Evolutionary conservation across 805 yeast species (phyloP).

Genomic region (Kluyveromyces dobzhanskii): DNA sequence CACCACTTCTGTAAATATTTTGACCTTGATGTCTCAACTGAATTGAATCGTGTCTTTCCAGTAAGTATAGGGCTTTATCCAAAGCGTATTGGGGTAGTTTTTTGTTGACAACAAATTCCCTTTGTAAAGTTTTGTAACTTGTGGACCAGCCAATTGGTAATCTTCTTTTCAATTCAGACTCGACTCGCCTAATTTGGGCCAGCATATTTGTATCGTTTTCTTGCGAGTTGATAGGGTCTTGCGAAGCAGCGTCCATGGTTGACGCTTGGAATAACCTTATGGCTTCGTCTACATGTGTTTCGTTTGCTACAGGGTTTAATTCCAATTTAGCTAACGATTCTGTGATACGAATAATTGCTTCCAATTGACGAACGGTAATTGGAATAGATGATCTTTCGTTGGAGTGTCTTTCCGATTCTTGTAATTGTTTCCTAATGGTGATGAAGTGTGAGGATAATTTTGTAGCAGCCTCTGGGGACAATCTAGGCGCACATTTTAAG

Average conservation of each 20-base stretch:
- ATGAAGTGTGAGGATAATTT: slow-evolving; percentile 88
- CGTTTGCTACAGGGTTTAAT: slow-evolving; percentile 74
- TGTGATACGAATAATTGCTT: slow-evolving; percentile 92
- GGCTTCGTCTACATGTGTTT: slow-evolving; percentile 91
- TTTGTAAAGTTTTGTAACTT: slow-evolving; percentile 69
- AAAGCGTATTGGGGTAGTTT: slow-evolving; percentile 61
- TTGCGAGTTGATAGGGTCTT: slow-evolving; percentile 41
- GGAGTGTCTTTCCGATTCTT: slow-evolving; percentile 68
- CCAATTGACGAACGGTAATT: slow-evolving; percentile 93
- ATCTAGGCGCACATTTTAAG: slow-evolving; percentile 83
- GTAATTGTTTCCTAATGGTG: slow-evolving; percentile 75
- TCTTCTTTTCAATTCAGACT: slow-evolving; percentile 78
- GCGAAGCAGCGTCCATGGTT: slow-evolving; percentile 85
- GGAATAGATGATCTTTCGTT: slow-evolving; percentile 93
- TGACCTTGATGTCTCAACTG: slow-evolving; percentile 83
- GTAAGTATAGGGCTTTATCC: slow-evolving; percentile 69
- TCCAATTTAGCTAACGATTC: slow-evolving; percentile 88
- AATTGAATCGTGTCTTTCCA: slow-evolving; percentile 83
- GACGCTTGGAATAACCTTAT: slow-evolving; percentile 91
- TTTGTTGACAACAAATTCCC: slow-evolving; percentile 68
- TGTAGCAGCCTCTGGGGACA: slow-evolving; percentile 84
- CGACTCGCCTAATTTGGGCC: slow-evolving; percentile 70
- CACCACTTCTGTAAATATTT: slow-evolving; percentile 69
- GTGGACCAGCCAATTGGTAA: slow-evolving; percentile 97
- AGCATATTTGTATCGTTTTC: slow-evolving; percentile 50